Evolutionary conservation across 1,284 basidiomycete genomes (phyloP), one percentile per base, ranked within the genome.

Genomic region (Tylopilus sp.): DNA sequence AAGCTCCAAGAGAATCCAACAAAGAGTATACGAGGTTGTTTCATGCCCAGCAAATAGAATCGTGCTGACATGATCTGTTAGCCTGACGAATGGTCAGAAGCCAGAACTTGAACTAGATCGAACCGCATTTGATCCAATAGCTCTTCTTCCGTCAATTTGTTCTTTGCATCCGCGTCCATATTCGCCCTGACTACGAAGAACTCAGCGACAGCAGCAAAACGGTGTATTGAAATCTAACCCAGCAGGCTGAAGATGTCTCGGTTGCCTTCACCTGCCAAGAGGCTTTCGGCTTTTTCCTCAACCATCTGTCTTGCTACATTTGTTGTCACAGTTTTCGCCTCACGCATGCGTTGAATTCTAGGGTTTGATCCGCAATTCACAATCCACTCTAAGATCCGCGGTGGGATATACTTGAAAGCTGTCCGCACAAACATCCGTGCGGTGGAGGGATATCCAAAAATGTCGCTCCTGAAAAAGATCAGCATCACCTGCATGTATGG

Each of bases 121-220:
- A 64, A 85, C 84, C 84, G 78, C 82, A 91, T 86, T 71, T 89
- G 86, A 12, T 86, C 76, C 4, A 87, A 68, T 67, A 89, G 74
- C 66, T 89, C 89, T 33, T 83, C 81, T 33, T 88, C 84, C 6
- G 70, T 82, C 59, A 91, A 74, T 61, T 78, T 80, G 24, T 77
- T 77, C 63, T 79, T 81, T 57, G 81, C 80, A 18, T 84, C 77
- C 55, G 84, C 79, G 6, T 83, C 82, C 53, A 79, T 78, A 66
- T 89, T 89, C 9, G 88, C 87, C 71, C 82, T 84, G 56, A 89
- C 89, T 89, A 57, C 0, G 33, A 39, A 36, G 66, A 52, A 16
- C 10, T 41, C 39, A 18, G 18, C 18, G 41, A 44, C 6, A 19
- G 24, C 0, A 10, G 12, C 0, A 52, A 44, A 22, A 12, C 47